Evolutionary conservation across 1,284 basidiomycete species (phyloP).

Genomic region (Mycosarcoma maydis): DNA sequence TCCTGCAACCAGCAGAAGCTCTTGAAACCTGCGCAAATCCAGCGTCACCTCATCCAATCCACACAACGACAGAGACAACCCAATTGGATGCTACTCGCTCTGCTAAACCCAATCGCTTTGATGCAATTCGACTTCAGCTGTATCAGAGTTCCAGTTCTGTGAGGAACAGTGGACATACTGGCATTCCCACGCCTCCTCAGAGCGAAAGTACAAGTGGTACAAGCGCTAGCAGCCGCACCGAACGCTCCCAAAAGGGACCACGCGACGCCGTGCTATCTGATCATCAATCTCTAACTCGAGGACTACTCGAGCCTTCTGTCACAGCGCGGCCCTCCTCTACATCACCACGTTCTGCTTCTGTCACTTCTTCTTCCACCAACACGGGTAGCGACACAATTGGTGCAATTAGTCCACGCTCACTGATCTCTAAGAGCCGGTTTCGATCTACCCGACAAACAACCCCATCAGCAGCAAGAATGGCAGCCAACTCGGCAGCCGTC

Average conservation of each 20-base stretch:
- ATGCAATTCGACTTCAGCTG: constrained; percentile 14
- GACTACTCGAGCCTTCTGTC: background rate
- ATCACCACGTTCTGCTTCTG: constrained; percentile 25
- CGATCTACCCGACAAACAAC: background rate
- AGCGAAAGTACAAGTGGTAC: constrained; percentile 43
- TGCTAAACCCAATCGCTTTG: constrained; percentile 1
- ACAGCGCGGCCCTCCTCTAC: background rate
- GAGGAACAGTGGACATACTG: background rate
- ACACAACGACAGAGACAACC: too few relatives aligned
- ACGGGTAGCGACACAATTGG: constrained; percentile 40
- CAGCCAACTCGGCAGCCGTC: background rate
- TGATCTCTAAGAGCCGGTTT: constrained; percentile 14
- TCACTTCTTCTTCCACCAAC: constrained; percentile 28
- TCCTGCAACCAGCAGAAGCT: too few relatives aligned
- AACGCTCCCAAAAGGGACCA: constrained; percentile 28
- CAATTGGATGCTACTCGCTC: background rate
- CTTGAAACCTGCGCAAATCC: too few relatives aligned
- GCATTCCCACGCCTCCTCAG: constrained; percentile 41
- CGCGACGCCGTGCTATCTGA: constrained; percentile 5
- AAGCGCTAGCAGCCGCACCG: constrained; percentile 25
- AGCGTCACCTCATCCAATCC: too few relatives aligned
- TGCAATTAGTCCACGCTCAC: constrained; percentile 21
- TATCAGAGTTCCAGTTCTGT: constrained; percentile 1
- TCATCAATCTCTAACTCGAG: background rate
- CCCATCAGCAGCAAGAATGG: background rate